Evolutionary conservation across 352 stramenopile genomes (phyloP).

Genomic region (Pythium rhizo-oryzae): DNA sequence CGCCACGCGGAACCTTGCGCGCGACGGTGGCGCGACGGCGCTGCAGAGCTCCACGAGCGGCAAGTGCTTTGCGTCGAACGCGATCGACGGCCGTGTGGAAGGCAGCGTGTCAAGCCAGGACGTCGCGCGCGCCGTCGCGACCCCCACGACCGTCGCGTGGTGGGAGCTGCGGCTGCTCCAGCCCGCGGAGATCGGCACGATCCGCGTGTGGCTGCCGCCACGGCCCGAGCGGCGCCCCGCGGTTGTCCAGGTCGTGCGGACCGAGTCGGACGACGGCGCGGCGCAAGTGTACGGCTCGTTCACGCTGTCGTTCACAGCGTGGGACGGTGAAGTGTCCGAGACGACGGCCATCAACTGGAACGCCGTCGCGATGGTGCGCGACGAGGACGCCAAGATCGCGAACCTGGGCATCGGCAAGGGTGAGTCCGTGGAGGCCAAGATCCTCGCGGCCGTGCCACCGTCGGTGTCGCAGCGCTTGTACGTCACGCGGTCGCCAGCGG

Average conservation of each 20-base stretch:
- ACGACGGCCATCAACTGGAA: conserved; percentile 52
- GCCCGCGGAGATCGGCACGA: conserved; percentile 47
- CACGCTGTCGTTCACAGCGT: conserved; percentile 40
- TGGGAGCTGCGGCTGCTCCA: conserved; percentile 70
- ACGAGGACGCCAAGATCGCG: conserved; percentile 48
- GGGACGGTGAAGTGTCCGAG: conserved; percentile 25
- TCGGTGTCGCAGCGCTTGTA: conserved; percentile 29
- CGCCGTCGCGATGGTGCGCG: conserved; percentile 54
- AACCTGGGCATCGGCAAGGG: conserved; percentile 41
- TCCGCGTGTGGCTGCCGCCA: conserved; percentile 55
- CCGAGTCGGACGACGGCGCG: conserved; percentile 42
- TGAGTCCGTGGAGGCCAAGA: conserved; percentile 65
- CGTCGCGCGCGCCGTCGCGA: conserved; percentile 49
- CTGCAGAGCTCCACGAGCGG: conserved; percentile 74
- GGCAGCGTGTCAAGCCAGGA: conserved; percentile 45
- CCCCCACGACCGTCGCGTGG: conserved; percentile 44
- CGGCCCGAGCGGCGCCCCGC: conserved; percentile 28
- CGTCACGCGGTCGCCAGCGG: conserved; percentile 48
- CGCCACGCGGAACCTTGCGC: conserved; percentile 50
- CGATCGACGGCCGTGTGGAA: conserved; percentile 64
- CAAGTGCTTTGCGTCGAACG: conserved; percentile 48
- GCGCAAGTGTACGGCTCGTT: conserved; percentile 45
- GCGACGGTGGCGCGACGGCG: conserved; percentile 48
- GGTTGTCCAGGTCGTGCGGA: conserved; percentile 33
- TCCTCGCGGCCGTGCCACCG: conserved; percentile 38